Conservation (phyloP, 768 basidiomycete species). For the Kwoniella dendrophila region DNA sequence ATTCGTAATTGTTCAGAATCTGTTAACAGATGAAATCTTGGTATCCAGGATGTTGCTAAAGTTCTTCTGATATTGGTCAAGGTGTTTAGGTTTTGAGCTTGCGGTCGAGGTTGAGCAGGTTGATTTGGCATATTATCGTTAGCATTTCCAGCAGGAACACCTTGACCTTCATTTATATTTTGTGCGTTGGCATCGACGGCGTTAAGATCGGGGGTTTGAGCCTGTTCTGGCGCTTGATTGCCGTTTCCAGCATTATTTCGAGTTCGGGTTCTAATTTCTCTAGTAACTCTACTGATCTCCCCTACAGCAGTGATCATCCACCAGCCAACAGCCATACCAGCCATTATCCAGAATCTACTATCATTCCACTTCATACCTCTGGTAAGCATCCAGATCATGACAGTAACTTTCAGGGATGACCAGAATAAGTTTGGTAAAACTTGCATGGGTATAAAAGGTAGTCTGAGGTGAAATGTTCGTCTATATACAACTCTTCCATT, state of each 20-base stretch:
- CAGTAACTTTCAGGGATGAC: constrained; percentile 29
- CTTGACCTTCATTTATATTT: no score
- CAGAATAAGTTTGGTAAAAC: constrained; percentile 31
- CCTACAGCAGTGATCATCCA: constrained; percentile 32
- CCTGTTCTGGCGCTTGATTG: not conserved
- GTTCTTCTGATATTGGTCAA: not conserved
- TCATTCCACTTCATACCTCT: constrained; percentile 43
- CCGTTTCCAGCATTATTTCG: not conserved
- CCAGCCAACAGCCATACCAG: constrained; percentile 34
- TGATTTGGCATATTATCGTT: not conserved
- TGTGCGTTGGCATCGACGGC: no score
- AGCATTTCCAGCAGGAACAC: no score
- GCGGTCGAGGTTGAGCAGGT: constrained; percentile 3
- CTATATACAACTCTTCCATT: constrained; percentile 15
- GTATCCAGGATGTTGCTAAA: constrained; percentile 1
- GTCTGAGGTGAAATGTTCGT: constrained; percentile 22
- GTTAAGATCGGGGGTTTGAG: no score
- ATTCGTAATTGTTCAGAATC: constrained; percentile 35
- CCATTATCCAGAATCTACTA: constrained; percentile 37
- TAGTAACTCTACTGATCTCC: constrained; percentile 1
- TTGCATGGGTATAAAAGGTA: constrained; percentile 24
- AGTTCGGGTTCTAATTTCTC: constrained; percentile 10
- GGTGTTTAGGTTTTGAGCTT: constrained; percentile 1
- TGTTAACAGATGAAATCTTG: constrained; percentile 38
- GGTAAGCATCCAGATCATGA: constrained; percentile 47